Conservation (phyloP, 495 filamentous ascomycete genomes). For the Daldinia grandis region DNA sequence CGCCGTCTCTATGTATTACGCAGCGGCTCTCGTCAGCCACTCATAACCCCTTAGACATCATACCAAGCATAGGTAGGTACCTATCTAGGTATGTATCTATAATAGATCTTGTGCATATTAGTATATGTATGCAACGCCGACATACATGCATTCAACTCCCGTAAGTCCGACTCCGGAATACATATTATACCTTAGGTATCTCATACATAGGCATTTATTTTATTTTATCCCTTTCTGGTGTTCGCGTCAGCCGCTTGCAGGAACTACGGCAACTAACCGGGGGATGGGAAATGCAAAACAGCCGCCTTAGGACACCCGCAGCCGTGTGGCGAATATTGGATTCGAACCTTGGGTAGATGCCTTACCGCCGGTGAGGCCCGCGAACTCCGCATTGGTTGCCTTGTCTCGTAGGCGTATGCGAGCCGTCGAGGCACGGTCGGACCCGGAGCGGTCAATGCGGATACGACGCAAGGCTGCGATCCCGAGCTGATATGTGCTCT, state of each 20-base stretch:
- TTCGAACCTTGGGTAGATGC: neutral
- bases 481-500: neutral
- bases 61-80: neutral
- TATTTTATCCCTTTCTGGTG: neutral
- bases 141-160: neutral
- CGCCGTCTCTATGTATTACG: constrained; percentile 22
- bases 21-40: constrained; percentile 30
- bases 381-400: constrained; percentile 25
- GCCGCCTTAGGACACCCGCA: neutral
- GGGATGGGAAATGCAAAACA: neutral
- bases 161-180: neutral
- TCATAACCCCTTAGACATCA: neutral
- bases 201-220: neutral
- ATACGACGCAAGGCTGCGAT: neutral
- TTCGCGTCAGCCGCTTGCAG: constrained; percentile 14
- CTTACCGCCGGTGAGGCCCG: constrained; percentile 30
- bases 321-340: constrained; percentile 11
- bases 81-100: neutral
- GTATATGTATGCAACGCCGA: neutral
- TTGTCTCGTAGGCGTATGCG: neutral
- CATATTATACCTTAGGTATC: neutral
- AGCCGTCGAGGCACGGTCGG: neutral
- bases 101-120: neutral
- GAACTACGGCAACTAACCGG: neutral
- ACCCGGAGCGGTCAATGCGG: neutral